Conservation (phyloP, 2,329 filamentous ascomycete genomes). For the Colletotrichum horii region DNA sequence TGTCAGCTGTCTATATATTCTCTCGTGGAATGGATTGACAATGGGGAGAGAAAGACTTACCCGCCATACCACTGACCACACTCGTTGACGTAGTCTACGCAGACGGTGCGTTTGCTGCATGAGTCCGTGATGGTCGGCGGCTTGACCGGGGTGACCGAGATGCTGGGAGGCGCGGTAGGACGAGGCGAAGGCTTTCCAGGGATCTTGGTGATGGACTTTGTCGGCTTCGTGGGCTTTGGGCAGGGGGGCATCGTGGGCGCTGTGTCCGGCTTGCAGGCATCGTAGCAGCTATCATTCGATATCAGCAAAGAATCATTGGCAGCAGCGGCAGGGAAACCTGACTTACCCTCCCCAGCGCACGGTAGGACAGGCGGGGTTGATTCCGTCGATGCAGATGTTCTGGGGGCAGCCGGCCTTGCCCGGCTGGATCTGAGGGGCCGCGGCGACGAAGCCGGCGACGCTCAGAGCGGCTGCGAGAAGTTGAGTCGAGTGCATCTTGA, state of each 20-base stretch:
- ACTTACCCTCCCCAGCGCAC: constrained; percentile 31
- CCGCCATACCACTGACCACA: constrained; percentile 26
- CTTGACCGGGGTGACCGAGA: background rate
- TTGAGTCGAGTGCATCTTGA: background rate
- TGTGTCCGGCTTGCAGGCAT: constrained; percentile 27
- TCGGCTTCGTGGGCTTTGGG: background rate
- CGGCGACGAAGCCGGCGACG: constrained; percentile 2
- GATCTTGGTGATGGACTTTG: background rate
- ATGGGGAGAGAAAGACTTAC: constrained; percentile 15
- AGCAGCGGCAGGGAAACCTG: no score
- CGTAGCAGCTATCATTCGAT: constrained; percentile 30
- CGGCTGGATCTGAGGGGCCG: background rate
- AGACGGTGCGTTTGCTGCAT: constrained; percentile 29
- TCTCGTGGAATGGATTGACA: constrained; percentile 14
- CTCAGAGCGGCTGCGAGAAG: background rate
- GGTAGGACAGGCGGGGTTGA: constrained; percentile 29
- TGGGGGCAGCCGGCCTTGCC: background rate
- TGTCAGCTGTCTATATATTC: background rate
- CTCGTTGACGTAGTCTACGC: constrained; percentile 22
- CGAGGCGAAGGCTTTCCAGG: background rate
- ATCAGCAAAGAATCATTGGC: background rate
- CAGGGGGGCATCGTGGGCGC: constrained; percentile 18
- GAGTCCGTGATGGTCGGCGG: background rate
- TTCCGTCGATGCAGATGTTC: constrained; percentile 30
- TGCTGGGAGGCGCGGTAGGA: background rate